Percentiles rank a stretch among this genome's conserved stretches.
Conservation (phyloP, 441 rosid species). For the Viola pubescens region DNA sequence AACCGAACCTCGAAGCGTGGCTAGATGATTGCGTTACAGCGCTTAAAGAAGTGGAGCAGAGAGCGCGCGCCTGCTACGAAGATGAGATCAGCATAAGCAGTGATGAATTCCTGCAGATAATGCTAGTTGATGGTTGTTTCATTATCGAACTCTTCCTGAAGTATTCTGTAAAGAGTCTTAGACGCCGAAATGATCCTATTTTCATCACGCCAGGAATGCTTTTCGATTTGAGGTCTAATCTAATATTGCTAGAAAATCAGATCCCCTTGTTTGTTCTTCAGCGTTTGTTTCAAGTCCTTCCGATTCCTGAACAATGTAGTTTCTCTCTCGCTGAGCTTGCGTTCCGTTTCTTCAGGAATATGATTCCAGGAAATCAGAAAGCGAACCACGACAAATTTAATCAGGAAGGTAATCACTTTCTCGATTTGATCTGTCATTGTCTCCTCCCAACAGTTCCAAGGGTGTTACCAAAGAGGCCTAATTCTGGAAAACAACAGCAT, state of each 20-base stretch:
- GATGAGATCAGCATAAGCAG: background rate
- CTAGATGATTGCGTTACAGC: constrained; percentile 33
- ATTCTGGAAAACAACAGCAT: background rate
- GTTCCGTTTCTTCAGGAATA: constrained; percentile 38
- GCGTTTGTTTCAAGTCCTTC: constrained; percentile 30
- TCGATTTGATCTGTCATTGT: constrained; percentile 44
- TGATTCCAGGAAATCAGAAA: constrained; percentile 40
- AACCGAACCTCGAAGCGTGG: constrained; percentile 26
- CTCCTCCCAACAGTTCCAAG: constrained; percentile 37
- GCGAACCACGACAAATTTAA: constrained; percentile 30
- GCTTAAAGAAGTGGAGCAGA: constrained; percentile 33
- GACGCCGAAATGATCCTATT: constrained; percentile 35
- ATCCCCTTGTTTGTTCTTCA: constrained; percentile 50
- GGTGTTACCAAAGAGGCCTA: constrained; percentile 5
- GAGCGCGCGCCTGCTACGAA: constrained; percentile 32
- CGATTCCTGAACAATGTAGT: constrained; percentile 27
- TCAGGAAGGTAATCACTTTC: constrained; percentile 47
- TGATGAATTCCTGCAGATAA: constrained; percentile 33
- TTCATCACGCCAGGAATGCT: constrained; percentile 39
- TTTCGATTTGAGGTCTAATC: constrained; percentile 31
- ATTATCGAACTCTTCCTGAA: constrained; percentile 43
- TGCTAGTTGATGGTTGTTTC: constrained; percentile 49
- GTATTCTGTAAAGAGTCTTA: constrained; percentile 26
- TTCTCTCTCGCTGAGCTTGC: constrained; percentile 35
- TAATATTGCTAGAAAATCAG: constrained; percentile 49